Evolutionary conservation across 371 early-diverging fungal species (phyloP).

Genomic region (Lichtheimia ornata): DNA sequence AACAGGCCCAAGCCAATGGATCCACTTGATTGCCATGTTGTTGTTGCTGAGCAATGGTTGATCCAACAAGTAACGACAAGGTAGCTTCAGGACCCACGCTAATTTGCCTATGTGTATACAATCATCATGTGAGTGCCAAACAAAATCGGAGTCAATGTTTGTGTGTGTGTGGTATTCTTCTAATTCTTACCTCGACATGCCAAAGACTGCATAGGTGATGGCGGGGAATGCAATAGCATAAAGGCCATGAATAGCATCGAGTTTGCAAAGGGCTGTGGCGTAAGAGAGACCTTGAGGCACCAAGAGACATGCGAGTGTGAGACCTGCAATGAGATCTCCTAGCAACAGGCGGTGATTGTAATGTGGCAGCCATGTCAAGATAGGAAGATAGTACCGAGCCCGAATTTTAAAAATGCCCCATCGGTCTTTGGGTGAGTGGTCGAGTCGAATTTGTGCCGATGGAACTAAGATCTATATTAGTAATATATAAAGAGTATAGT

Average conservation of each 20-base stretch:
- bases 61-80: constrained; percentile 86
- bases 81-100: constrained; percentile 91
- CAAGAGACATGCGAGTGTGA: constrained; percentile 86
- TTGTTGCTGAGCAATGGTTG: constrained; percentile 64
- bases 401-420: constrained; percentile 54
- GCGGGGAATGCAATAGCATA: constrained; percentile 84
- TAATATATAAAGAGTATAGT: not conserved
- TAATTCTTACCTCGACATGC: constrained; percentile 74
- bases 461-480: constrained; percentile 27
- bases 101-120: constrained; percentile 61
- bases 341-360: constrained; percentile 58
- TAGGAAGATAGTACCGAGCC: constrained; percentile 88
- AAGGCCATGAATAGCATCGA: constrained; percentile 87
- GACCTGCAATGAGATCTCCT: constrained; percentile 81
- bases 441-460: constrained; percentile 26
- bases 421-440: constrained; percentile 32
- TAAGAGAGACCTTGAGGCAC: constrained; percentile 91
- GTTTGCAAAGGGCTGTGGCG: constrained; percentile 79
- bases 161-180: not conserved
- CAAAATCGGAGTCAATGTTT: constrained; percentile 5
- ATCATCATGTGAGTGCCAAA: not conserved
- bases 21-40: constrained; percentile 42
- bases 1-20: constrained; percentile 66
- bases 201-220: constrained; percentile 87
- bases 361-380: constrained; percentile 83